A percentile compares a stretch with the other conserved stretches of the same genome.
Conservation (phyloP, 2,329 filamentous ascomycete species). For the Sporothrix inflata region DNA sequence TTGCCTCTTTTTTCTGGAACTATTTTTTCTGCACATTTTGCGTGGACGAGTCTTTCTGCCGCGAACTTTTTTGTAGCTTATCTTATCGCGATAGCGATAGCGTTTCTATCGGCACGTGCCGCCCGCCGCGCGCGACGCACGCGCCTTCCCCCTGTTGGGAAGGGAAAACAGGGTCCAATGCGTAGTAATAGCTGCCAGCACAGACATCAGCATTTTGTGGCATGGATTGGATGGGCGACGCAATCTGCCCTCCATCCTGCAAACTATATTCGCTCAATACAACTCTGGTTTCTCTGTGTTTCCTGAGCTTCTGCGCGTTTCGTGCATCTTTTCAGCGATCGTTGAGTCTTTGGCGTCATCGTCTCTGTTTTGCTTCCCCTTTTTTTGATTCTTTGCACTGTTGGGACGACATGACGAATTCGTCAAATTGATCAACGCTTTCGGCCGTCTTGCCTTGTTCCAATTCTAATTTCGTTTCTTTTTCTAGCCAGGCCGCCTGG, state of each 20-base stretch:
- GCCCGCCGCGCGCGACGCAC: neutral
- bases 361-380: too few species aligned
- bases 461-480: neutral
- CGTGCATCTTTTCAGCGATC: neutral
- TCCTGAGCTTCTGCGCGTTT: neutral
- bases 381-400: too few species aligned
- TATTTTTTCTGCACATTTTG: slow-evolving; percentile 21
- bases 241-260: neutral
- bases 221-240: neutral
- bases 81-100: slow-evolving; percentile 28
- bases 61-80: slow-evolving; percentile 25
- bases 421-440: neutral
- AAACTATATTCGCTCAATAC: slow-evolving; percentile 17
- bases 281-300: neutral
- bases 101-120: slow-evolving; percentile 20
- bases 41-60: slow-evolving; percentile 14
- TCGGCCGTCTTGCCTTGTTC: neutral
- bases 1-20: slow-evolving; percentile 6
- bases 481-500: neutral
- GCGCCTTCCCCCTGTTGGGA: slow-evolving; percentile 10
- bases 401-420: too few species aligned
- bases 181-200: neutral
- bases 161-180: slow-evolving; percentile 2
- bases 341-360: neutral
- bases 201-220: neutral